Percentiles rank a stretch among this genome's conserved stretches.
Evolutionary conservation across 164 flowering plant species (phyloP).

Genomic region (Cinnamomum micranthum): DNA sequence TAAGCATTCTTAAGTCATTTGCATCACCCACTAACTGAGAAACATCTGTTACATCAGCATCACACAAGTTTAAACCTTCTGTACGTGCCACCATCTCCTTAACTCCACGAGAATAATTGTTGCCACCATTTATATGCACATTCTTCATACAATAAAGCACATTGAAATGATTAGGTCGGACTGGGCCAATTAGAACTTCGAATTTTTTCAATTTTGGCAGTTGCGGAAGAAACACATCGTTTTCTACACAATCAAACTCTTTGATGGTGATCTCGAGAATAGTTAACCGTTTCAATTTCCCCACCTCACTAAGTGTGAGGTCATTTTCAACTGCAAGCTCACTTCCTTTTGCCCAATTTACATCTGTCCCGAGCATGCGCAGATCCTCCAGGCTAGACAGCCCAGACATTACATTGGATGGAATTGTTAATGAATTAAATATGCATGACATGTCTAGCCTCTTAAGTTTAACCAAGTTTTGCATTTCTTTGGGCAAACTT

Average conservation of each 20-base stretch:
- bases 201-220: neutral
- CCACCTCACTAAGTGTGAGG: neutral
- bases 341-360: slow-evolving; percentile 1
- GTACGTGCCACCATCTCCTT: neutral
- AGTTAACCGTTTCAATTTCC: neutral
- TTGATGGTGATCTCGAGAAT: neutral
- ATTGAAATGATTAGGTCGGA: too few species aligned
- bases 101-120: neutral
- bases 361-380: neutral
- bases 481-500: neutral
- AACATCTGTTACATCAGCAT: neutral
- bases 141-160: neutral
- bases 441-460: neutral
- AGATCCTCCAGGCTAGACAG: neutral
- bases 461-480: slow-evolving; percentile 3
- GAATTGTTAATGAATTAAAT: neutral
- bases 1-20: neutral
- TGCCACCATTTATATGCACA: neutral
- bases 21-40: neutral
- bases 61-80: neutral
- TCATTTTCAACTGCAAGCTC: neutral
- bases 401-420: neutral
- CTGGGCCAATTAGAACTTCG: neutral
- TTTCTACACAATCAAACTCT: neutral
- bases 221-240: neutral